phyloP scores from a whole-genome alignment of 768 basidiomycete genomes.

The Chalciporus pseudorubinellus region DNA sequence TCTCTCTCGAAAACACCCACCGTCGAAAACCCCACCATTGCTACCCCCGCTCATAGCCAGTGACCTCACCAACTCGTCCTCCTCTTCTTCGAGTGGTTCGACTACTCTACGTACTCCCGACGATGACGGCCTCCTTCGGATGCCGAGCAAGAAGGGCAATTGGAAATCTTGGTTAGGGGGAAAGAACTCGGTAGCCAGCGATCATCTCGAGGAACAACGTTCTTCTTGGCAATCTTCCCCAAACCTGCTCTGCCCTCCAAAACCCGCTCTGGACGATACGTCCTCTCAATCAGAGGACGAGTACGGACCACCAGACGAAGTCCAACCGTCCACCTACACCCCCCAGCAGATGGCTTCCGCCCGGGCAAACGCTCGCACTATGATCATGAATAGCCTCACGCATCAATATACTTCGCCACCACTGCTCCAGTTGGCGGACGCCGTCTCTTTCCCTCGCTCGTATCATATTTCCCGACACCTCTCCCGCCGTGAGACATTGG shows the following conservation, averaged over 20 bases:
- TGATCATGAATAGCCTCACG: constrained; percentile 48
- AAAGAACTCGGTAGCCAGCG: constrained; percentile 30
- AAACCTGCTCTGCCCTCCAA: constrained; percentile 20
- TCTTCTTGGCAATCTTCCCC: constrained; percentile 33
- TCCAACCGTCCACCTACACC: constrained; percentile 13
- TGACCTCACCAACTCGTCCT: constrained; percentile 49
- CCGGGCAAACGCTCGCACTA: constrained; percentile 38
- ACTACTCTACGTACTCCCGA: constrained; percentile 56
- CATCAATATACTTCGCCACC: constrained; percentile 45
- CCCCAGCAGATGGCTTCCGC: constrained; percentile 31
- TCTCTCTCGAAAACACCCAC: constrained; percentile 27
- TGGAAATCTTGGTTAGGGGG: constrained; percentile 59
- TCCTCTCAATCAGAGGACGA: constrained; percentile 40
- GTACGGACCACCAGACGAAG: constrained; percentile 21
- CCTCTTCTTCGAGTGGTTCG: constrained; percentile 60
- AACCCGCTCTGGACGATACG: constrained; percentile 31
- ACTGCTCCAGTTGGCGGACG: constrained; percentile 39
- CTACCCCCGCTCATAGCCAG: constrained; percentile 23
- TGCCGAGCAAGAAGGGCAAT: constrained; percentile 41
- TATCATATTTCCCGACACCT: constrained; percentile 41
- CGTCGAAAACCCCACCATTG: constrained; percentile 14
- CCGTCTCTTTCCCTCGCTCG: constrained; percentile 54
- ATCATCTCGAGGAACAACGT: constrained; percentile 26
- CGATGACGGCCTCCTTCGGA: constrained; percentile 45
- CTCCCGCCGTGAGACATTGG: constrained; percentile 39